Evolutionary conservation across 2,329 filamentous ascomycete genomes (phyloP).

Genomic region (Colletotrichum paranaense): DNA sequence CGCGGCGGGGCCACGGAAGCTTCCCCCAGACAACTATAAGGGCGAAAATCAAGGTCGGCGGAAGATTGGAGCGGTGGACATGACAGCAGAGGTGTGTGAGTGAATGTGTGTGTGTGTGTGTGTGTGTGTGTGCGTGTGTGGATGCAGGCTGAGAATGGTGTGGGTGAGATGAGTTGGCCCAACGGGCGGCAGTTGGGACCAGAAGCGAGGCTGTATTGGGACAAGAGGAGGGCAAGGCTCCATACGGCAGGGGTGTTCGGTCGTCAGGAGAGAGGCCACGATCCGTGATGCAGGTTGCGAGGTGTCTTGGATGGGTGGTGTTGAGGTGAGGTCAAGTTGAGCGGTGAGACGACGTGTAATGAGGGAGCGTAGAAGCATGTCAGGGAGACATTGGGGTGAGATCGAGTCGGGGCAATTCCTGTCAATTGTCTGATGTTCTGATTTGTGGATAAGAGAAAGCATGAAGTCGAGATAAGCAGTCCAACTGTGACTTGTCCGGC

Average conservation of each 20-base stretch:
- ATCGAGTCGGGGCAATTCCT: neutral
- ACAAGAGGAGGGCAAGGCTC: conserved; percentile 22
- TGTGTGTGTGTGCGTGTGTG: conserved; percentile 12
- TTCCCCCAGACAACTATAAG: neutral
- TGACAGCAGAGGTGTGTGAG: conserved; percentile 2
- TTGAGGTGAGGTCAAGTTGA: conserved; percentile 17
- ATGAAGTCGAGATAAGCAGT: conserved; percentile 20
- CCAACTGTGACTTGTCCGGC: conserved; percentile 26
- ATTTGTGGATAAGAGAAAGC: conserved; percentile 19
- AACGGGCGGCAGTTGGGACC: conserved; percentile 29
- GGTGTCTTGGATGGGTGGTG: conserved; percentile 13
- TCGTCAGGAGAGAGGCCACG: conserved; percentile 1
- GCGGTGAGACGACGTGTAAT: conserved; percentile 22
- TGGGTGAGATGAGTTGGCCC: conserved; percentile 22
- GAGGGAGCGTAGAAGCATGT: neutral
- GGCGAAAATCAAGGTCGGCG: conserved; percentile 3
- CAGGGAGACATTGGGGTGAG: neutral
- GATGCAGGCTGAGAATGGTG: conserved; percentile 1
- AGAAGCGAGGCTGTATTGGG: conserved; percentile 27
- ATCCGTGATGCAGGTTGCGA: neutral
- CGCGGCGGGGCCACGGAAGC: neutral
- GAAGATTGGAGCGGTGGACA: neutral
- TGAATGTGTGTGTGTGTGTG: neutral
- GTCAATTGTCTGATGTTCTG: neutral
- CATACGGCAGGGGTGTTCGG: conserved; percentile 10